Conservation (phyloP, 2,329 filamentous ascomycete genomes). For the Boeremia lycopersici region DNA sequence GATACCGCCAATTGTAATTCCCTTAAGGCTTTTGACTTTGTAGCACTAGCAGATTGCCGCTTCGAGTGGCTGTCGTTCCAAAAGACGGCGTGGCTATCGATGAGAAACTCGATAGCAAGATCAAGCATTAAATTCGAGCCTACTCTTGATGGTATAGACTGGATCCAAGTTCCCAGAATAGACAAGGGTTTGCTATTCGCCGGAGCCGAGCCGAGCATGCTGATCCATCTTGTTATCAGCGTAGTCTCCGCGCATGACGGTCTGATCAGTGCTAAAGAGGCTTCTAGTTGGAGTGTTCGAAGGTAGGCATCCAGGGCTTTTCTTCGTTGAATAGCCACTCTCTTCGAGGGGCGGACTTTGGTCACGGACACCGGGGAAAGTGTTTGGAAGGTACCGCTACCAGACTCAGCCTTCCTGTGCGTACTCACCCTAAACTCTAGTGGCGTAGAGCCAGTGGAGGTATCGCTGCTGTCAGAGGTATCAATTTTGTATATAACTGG, state of each 20-base stretch:
- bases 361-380: slow-evolving; percentile 22
- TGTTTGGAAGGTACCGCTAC: slow-evolving; percentile 37
- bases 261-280: slow-evolving; percentile 6
- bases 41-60: slow-evolving; percentile 21
- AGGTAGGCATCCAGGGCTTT: slow-evolving; percentile 26
- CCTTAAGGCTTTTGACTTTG: slow-evolving; percentile 35
- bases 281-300: slow-evolving; percentile 16
- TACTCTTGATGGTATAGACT: slow-evolving; percentile 37
- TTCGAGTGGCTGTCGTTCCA: slow-evolving; percentile 30
- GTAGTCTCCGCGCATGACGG: slow-evolving; percentile 26
- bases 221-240: slow-evolving; percentile 30
- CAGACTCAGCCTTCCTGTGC: slow-evolving; percentile 25
- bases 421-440: slow-evolving; percentile 26
- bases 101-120: slow-evolving; percentile 35
- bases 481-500: slow-evolving; percentile 22
- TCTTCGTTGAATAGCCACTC: slow-evolving; percentile 17
- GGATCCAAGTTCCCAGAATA: slow-evolving; percentile 36
- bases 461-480: background rate
- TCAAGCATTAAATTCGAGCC: slow-evolving; percentile 34
- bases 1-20: slow-evolving; percentile 30
- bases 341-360: slow-evolving; percentile 20
- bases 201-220: slow-evolving; percentile 27
- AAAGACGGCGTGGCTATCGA: slow-evolving; percentile 30
- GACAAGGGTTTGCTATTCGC: slow-evolving; percentile 25
- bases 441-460: slow-evolving; percentile 10